Percentiles rank a stretch among this genome's conserved stretches.
These are phyloP conservation scores for Carallia brachiata DNA, from an alignment of 345 rosid species.

Conservation along the genomic window DNA sequence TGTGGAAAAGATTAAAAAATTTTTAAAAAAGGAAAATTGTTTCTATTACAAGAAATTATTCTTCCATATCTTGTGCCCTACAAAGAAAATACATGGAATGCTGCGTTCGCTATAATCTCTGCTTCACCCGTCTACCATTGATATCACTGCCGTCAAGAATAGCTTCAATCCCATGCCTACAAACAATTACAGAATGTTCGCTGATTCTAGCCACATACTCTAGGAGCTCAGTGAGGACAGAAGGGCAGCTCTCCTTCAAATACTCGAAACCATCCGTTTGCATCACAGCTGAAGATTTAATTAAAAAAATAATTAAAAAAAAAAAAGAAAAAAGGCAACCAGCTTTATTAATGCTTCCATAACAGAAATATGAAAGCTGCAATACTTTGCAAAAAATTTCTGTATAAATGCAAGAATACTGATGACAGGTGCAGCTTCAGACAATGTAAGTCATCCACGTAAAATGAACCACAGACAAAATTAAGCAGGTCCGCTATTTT, in stretches of 20 bases:
- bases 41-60: constrained; percentile 28
- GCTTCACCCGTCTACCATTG: constrained; percentile 66
- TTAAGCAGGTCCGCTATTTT: too few relatives aligned
- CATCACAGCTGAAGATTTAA: constrained; percentile 50
- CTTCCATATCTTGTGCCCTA: constrained; percentile 10
- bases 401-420: too few relatives aligned
- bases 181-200: constrained; percentile 40
- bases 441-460: too few relatives aligned
- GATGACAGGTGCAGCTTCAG: too few relatives aligned
- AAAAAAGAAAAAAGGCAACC: constrained; percentile 1
- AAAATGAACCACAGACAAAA: too few relatives aligned
- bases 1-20: not conserved
- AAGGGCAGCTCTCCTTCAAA: constrained; percentile 60
- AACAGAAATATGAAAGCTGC: not conserved
- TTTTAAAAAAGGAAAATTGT: constrained; percentile 12
- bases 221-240: constrained; percentile 54
- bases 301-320: too few relatives aligned
- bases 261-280: constrained; percentile 73
- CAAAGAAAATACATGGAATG: constrained; percentile 10
- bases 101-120: constrained; percentile 35
- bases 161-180: constrained; percentile 41
- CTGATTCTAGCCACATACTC: constrained; percentile 52
- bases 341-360: not conserved
- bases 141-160: constrained; percentile 50
- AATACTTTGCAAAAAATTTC: not conserved